A percentile compares a stretch with the other conserved stretches of the same genome.
These are phyloP conservation scores for Rhizomucor pusillus DNA, from an alignment of 371 early-diverging fungal species.

Conservation along the genomic window DNA sequence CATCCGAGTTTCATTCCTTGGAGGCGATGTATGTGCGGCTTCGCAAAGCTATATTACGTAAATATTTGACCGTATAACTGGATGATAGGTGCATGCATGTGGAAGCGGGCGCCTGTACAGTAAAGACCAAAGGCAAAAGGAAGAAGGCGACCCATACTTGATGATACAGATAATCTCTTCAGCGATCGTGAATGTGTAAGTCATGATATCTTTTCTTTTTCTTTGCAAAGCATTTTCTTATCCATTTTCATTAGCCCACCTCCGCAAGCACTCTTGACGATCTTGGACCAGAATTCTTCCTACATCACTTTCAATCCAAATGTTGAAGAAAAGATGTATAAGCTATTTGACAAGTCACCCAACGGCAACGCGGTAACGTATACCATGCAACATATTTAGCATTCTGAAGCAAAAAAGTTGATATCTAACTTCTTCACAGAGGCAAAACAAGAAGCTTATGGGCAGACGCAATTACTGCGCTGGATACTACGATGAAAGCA, in stretches of 20 bases:
- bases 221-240: not conserved
- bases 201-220: not conserved
- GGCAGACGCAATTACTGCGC: slow-evolving; percentile 28
- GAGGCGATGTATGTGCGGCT: slow-evolving; percentile 68
- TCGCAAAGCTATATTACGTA: not conserved
- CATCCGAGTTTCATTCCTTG: slow-evolving; percentile 79
- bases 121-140: slow-evolving; percentile 41
- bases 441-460: slow-evolving; percentile 38
- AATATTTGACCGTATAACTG: too few species aligned
- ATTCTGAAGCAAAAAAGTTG: too few species aligned
- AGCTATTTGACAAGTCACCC: slow-evolving; percentile 36
- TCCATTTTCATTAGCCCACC: slow-evolving; percentile 34
- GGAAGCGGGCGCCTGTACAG: slow-evolving; percentile 62
- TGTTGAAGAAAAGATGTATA: slow-evolving; percentile 40
- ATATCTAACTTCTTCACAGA: too few species aligned
- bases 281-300: slow-evolving; percentile 36
- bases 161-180: slow-evolving; percentile 80
- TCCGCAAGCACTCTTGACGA: slow-evolving; percentile 37
- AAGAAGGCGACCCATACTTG: slow-evolving; percentile 64
- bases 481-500: slow-evolving; percentile 39
- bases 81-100: slow-evolving; percentile 60
- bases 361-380: slow-evolving; percentile 40
- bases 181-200: slow-evolving; percentile 67
- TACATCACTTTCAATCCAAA: slow-evolving; percentile 32
- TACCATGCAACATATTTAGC: too few species aligned